Evolutionary conservation across 1,284 basidiomycete species (phyloP), one percentile per base, ranked within the genome.

Genomic region (Microbotryum saponariae): DNA sequence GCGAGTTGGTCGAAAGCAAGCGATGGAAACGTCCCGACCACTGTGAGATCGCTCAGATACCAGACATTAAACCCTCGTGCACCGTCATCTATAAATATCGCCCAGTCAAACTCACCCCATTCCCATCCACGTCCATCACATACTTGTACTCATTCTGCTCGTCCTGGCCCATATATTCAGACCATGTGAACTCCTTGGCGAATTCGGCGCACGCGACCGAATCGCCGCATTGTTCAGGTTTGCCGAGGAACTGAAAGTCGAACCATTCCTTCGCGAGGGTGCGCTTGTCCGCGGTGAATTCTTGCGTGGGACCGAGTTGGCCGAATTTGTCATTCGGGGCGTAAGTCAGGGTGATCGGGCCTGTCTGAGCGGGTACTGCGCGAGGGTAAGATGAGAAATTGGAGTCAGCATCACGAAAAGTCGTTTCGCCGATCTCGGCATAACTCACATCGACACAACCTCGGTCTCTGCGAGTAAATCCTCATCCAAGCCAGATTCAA

Each of bases 1-100:
- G 75, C 7, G 84, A 79, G 58, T 84, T 83, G n/a, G 82, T 80
- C 37, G 81, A 81, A 66, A 87, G 81, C 18, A 87, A 77, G 1
- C 84, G 58, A 58, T 53, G 47, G 44, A 65, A 64, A 31, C 53
- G 56, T 18, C 53, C 60, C 52, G 50, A 56, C 76, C 75, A 78
- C 47, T 49, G 14, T 14, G 37, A 18, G 23, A 23, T 9, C 31
- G 31, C 31, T 31, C 31, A 31, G 31, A 9, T 1, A 31, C 7
- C 31, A 10, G 7, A 31, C 8, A 31, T 31, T 8, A 31, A 1
- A 10, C 31, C 8, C 9, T 31, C 31, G 31, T 2, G 9, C 31
- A 31, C 31, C 31, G 31, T 8, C 7, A 31, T 31, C 31, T 10
- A 31, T 31, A 31, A 8, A 31, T 31, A 8, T 31, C 31, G 31